Percentiles rank a stretch among this genome's conserved stretches.
Conservation (phyloP, 306 rosid species). For the Crotalaria pallida region DNA sequence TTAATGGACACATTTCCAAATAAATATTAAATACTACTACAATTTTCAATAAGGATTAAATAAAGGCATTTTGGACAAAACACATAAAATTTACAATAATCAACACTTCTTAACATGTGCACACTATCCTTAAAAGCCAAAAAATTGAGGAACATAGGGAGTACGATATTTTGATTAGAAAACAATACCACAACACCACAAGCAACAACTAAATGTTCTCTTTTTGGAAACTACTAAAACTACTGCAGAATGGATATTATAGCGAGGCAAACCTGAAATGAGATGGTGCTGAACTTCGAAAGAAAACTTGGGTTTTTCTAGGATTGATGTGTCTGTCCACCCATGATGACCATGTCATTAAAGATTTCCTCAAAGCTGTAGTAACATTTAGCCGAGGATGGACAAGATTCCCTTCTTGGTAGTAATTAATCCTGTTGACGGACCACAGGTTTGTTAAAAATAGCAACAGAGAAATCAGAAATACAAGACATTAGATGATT, state of each 20-base stretch:
- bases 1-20: too few relatives aligned
- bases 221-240: background rate
- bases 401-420: conserved; percentile 76
- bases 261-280: conserved; percentile 88
- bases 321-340: conserved; percentile 61
- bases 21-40: too few relatives aligned
- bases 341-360: conserved; percentile 84
- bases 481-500: background rate
- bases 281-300: conserved; percentile 83
- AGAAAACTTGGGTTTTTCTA: conserved; percentile 66
- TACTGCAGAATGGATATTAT: background rate
- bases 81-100: too few relatives aligned
- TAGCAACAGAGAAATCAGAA: background rate
- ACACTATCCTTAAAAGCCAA: too few relatives aligned
- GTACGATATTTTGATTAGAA: too few relatives aligned
- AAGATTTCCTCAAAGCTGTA: conserved; percentile 65
- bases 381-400: conserved; percentile 69
- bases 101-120: too few relatives aligned
- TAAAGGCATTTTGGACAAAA: too few relatives aligned
- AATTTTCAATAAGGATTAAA: too few relatives aligned
- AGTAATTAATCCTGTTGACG: conserved; percentile 66
- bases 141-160: too few relatives aligned
- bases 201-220: too few relatives aligned
- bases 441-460: conserved; percentile 24
- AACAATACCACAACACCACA: too few relatives aligned